Evolutionary conservation across 352 stramenopile species (phyloP), one percentile per base, ranked within the genome.

Genomic region (Albugo candida): DNA sequence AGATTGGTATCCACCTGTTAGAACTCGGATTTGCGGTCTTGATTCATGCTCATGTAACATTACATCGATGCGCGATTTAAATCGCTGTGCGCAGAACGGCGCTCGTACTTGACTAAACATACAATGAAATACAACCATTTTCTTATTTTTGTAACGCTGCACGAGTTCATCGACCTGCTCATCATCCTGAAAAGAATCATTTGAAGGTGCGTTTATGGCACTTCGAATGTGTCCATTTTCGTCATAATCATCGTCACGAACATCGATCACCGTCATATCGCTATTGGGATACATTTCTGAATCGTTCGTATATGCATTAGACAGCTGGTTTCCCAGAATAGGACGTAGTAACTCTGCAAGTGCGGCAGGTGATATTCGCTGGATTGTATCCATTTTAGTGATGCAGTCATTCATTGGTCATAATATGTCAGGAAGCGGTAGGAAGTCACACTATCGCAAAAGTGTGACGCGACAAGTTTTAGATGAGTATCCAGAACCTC

Each of bases 371-470:
- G 41, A 24, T 14, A 46, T 14, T 19, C 41, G 41, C 41, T 39
- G 12, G 4, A 42, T 24, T 40, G 31, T 24, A 43, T 50, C 20
- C 14, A 45, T 20, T 13, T 45, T 18, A 6, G 16, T 43, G 16
- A 50, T 16, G 34, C 43, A 48, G 11, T 10, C 8, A 14, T 36
- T 19, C 13, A 18, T 18, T 27, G n/a, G 3, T 17, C 11, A 8
- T 43, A 19, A 53, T 21, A 96, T 96, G 86, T 93, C 83, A 50
- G 83, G 85, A n/a, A 74, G 68, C 39, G 84, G 84, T 38, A 64
- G 86, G 41, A 89, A 87, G 62, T 93, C 75, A 47, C 70, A 68
- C 39, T 96, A 96, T 55, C 83, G 86, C 52, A 96, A 96, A 64
- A 81, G 78, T 51, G 86, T 96, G 52, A 94, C 82, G 24, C 78